A percentile compares a stretch with the other conserved stretches of the same genome.
phyloP scores from a whole-genome alignment of 1,139 yeast genomes.

The Chernovozyma aurita region DNA sequence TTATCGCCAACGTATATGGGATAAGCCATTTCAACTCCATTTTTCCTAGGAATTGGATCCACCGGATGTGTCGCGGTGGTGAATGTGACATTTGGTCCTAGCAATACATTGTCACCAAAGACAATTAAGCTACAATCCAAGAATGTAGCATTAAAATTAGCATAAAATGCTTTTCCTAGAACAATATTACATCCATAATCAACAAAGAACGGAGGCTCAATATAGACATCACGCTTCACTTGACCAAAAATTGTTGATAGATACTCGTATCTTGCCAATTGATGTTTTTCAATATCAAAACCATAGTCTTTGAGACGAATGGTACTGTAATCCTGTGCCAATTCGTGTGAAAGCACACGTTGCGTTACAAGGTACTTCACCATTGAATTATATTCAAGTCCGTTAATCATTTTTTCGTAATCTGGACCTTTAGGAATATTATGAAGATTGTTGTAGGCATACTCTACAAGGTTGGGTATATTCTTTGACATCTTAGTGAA shows the following conservation, averaged over 20 bases:
- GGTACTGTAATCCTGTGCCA: constrained; percentile 28
- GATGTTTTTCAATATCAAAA: constrained; percentile 20
- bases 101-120: constrained; percentile 56
- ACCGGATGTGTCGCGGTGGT: constrained; percentile 63
- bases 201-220: constrained; percentile 52
- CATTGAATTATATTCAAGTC: constrained; percentile 6
- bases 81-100: constrained; percentile 62
- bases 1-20: constrained; percentile 58
- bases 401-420: constrained; percentile 40
- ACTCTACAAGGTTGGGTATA: constrained; percentile 31
- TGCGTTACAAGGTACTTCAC: constrained; percentile 4
- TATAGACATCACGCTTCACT: constrained; percentile 31
- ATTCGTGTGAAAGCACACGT: constrained; percentile 6
- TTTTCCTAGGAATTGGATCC: constrained; percentile 43
- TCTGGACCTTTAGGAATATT: constrained; percentile 40
- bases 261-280: constrained; percentile 31
- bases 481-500: neutral
- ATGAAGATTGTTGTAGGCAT: constrained; percentile 36
- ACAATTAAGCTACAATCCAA: constrained; percentile 58
- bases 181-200: constrained; percentile 56
- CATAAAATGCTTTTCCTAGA: constrained; percentile 48
- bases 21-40: constrained; percentile 47
- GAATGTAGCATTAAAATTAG: constrained; percentile 52
- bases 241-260: constrained; percentile 43
- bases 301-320: constrained; percentile 37